These are phyloP conservation scores for Wallacemonas sp. DNA, from an alignment of 208 protist species.

Conservation along the genomic window DNA sequence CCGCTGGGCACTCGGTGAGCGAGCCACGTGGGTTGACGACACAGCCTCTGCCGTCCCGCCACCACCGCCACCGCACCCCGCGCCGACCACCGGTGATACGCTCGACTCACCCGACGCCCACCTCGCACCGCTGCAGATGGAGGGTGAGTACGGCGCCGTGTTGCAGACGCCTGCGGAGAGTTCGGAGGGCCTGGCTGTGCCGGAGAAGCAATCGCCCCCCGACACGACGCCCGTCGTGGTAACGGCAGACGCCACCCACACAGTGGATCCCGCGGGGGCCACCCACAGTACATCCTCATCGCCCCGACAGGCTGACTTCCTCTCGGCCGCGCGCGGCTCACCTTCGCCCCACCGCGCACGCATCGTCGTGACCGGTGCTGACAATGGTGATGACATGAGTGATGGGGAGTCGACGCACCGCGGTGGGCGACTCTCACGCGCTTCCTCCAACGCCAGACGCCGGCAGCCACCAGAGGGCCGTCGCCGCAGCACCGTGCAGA, in stretches of 20 bases:
- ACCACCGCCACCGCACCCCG: not conserved
- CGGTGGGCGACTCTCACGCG: constrained; percentile 10
- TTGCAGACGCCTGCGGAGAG: not conserved
- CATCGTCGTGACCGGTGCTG: not conserved
- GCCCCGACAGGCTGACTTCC: too few relatives aligned
- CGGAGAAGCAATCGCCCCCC: not conserved
- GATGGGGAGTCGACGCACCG: not conserved
- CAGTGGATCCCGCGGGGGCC: too few relatives aligned
- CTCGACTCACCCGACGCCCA: not conserved
- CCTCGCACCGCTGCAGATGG: not conserved
- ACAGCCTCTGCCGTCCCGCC: not conserved
- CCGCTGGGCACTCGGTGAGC: constrained; percentile 22
- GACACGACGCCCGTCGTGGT: not conserved
- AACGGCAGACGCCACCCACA: not conserved
- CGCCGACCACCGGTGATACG: not conserved
- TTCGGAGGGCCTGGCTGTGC: not conserved
- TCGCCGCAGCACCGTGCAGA: constrained; percentile 35
- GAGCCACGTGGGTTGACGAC: not conserved
- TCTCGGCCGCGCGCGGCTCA: not conserved
- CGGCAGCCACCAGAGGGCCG: constrained; percentile 20
- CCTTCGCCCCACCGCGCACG: not conserved
- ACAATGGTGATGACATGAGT: not conserved
- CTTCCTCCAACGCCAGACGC: constrained; percentile 24
- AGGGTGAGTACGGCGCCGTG: not conserved
- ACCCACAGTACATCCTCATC: too few relatives aligned